Conservation (phyloP, 1,139 yeast genomes). For the Saccharomyces hybrid region DNA sequence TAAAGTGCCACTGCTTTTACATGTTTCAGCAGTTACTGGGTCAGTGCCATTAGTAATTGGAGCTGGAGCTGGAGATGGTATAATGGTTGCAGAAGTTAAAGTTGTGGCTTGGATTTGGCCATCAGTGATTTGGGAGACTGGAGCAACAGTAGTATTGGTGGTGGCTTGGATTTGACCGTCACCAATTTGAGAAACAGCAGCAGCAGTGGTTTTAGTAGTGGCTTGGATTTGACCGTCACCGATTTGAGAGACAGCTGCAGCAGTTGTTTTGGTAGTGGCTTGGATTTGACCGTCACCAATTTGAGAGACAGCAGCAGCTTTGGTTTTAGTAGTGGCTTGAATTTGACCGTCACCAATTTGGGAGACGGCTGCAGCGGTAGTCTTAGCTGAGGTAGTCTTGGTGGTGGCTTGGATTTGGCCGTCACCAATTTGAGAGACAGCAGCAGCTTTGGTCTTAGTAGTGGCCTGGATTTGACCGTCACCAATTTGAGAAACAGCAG, state of each 20-base stretch:
- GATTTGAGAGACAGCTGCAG: conserved; percentile 38
- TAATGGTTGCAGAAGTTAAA: conserved; percentile 59
- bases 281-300: conserved; percentile 35
- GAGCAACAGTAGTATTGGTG: conserved; percentile 6
- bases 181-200: conserved; percentile 8
- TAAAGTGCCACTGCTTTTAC: conserved; percentile 45
- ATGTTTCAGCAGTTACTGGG: conserved; percentile 34
- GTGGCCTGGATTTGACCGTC: conserved; percentile 26
- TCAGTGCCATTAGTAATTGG: conserved; percentile 41
- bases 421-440: conserved; percentile 5
- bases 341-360: conserved; percentile 17
- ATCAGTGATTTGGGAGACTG: conserved; percentile 12
- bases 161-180: conserved; percentile 14
- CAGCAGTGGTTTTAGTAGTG: background rate
- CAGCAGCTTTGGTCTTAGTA: conserved; percentile 30
- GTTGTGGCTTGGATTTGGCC: conserved; percentile 3
- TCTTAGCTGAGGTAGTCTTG: conserved; percentile 3
- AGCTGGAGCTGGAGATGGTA: conserved; percentile 43
- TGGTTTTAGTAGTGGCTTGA: conserved; percentile 24
- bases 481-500: conserved; percentile 41
- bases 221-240: conserved; percentile 41
- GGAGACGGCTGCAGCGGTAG: conserved; percentile 11
- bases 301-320: conserved; percentile 43
- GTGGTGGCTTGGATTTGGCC: conserved; percentile 4
- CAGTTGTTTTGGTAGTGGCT: conserved; percentile 30